Evolutionary conservation across 208 protist genomes (phyloP).

Genomic region (Tetramitus jugosus): DNA sequence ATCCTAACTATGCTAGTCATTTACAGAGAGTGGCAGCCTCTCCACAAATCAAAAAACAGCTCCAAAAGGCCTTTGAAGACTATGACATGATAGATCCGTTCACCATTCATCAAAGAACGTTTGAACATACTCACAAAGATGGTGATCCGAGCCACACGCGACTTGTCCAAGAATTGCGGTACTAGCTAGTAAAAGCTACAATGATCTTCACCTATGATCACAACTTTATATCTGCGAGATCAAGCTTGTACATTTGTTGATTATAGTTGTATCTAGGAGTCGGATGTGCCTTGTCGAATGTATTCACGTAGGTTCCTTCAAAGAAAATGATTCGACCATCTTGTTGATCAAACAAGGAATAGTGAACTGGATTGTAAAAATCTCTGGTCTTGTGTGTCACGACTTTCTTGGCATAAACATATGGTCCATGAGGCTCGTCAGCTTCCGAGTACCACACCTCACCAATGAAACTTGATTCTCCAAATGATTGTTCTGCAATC

Average conservation of each 20-base stretch:
- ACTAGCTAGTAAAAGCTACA: too few relatives aligned
- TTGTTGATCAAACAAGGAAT: background rate
- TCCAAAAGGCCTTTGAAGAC: too few relatives aligned
- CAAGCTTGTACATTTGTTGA: constrained; percentile 9
- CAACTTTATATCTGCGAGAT: background rate
- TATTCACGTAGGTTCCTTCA: constrained; percentile 9
- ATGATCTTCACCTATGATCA: too few relatives aligned
- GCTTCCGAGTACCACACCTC: background rate
- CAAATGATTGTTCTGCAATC: background rate
- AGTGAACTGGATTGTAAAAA: constrained; percentile 11
- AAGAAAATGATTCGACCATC: background rate
- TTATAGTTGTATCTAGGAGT: constrained; percentile 16
- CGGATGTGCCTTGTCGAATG: background rate
- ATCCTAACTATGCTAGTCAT: too few relatives aligned
- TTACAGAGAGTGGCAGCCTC: too few relatives aligned
- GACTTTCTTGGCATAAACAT: background rate
- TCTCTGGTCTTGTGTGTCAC: background rate
- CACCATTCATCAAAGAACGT: too few relatives aligned
- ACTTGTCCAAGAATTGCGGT: too few relatives aligned
- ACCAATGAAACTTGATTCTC: background rate
- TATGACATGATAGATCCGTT: too few relatives aligned
- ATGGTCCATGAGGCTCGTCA: background rate
- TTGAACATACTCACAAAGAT: too few relatives aligned
- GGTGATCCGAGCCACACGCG: too few relatives aligned
- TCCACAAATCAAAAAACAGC: too few relatives aligned